Evolutionary conservation across 768 basidiomycete species (phyloP), one percentile per base, ranked within the genome.

Genomic region (Termitomyces sp.): DNA sequence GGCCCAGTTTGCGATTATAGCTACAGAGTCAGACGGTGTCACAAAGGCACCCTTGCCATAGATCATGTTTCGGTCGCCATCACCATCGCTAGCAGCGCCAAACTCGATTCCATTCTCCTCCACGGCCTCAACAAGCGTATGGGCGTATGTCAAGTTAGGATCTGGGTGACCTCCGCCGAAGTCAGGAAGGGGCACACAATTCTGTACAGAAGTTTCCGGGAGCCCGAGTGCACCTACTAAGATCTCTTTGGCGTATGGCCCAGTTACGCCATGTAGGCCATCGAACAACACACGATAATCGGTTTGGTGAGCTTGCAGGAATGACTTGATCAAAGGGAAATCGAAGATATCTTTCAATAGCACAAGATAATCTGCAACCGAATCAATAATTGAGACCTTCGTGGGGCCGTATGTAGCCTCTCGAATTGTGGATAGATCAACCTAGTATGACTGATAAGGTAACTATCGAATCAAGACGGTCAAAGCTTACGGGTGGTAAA

Each of bases 11-110:
- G 97, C 97, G 68, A 99, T 99, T 78, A 99, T 94, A 30, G 97
- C 97, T 59, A 99, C 96, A 9, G 93, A 95, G 75, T 99, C 97
- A 8, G 89, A 91, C 16, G 97, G 97, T 12, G 96, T 98, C 62
- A 99, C 97, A 72, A 99, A 99, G 47, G 97, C 97, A 61, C 91
- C 89, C 72, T 91, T 89, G 66, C 97, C 97, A 73, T 99, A 99
- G 70, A 99, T 98, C 97, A 99, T 98, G 80, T 99, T 98, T 63
- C 97, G 78, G 73, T 98, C 97, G 42, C 97, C 96, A 66, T 98
- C 97, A 31, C 97, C 97, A 70, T 99, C 97, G 61, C 88, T 91
- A 8, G 97, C 97, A 34, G 97, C 97, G 57, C 97, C 97, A 66
- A 99, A 98, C 46, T 84, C 81, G 65, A 98, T 95, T 58, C 85